phyloP scores from a whole-genome alignment of 2,329 filamentous ascomycete genomes.

The Aschersonia sp. region DNA sequence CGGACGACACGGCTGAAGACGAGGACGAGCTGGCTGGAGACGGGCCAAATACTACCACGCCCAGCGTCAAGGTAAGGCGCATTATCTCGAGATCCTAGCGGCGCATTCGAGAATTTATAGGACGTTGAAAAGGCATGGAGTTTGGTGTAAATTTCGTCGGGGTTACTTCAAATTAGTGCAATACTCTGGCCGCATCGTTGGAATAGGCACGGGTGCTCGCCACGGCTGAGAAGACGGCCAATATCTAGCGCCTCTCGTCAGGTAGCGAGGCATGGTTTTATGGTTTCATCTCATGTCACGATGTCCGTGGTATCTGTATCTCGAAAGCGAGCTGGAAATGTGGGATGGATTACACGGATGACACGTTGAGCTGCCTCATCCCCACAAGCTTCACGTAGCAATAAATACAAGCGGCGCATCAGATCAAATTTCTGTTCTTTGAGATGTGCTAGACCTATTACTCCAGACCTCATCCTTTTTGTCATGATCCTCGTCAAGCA shows the following conservation, averaged over 20 bases:
- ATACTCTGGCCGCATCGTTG: too few species aligned
- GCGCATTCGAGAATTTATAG: background rate
- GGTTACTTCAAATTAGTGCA: too few species aligned
- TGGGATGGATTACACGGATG: too few species aligned
- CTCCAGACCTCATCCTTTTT: conserved; percentile 14
- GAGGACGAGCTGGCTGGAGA: conserved; percentile 33
- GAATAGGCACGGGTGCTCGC: too few species aligned
- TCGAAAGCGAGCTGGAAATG: too few species aligned
- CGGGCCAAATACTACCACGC: conserved; percentile 13
- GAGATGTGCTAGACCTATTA: conserved; percentile 18
- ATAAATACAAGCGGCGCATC: background rate
- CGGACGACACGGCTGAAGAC: conserved; percentile 33
- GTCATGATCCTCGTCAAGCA: conserved; percentile 15
- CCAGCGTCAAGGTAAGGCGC: conserved; percentile 20
- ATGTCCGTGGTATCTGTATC: too few species aligned
- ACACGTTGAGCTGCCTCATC: too few species aligned
- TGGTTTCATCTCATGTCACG: too few species aligned
- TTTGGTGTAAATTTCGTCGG: too few species aligned
- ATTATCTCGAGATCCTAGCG: conserved; percentile 18
- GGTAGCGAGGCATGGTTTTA: too few species aligned
- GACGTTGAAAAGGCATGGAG: background rate
- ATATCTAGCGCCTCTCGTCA: too few species aligned
- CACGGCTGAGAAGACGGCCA: too few species aligned
- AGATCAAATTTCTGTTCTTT: conserved; percentile 4
- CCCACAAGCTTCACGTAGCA: background rate